Evolutionary conservation across 2,329 filamentous ascomycete genomes (phyloP).

Genomic region (Sporothrix mexicana): DNA sequence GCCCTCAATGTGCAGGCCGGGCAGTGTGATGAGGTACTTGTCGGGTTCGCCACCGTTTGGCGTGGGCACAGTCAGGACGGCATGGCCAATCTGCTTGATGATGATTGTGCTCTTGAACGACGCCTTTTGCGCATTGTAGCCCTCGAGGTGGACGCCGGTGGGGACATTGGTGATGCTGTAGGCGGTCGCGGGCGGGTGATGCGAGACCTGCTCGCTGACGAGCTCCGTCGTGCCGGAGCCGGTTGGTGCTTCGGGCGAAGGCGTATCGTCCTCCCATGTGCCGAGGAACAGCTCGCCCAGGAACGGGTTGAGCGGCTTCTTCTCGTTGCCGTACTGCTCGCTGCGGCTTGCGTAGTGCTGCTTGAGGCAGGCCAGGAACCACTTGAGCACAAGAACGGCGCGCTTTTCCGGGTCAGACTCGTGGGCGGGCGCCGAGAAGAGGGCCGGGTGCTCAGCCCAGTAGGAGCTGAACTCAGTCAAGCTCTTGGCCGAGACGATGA

Average conservation of each 20-base stretch:
- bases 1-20: constrained; percentile 90
- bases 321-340: constrained; percentile 85
- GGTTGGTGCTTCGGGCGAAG: constrained; percentile 1
- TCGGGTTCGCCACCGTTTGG: constrained; percentile 53
- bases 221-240: constrained; percentile 78
- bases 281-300: constrained; percentile 93
- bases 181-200: constrained; percentile 93
- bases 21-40: constrained; percentile 88
- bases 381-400: constrained; percentile 86
- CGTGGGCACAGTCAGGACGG: constrained; percentile 74
- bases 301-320: constrained; percentile 97
- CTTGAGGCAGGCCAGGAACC: constrained; percentile 93
- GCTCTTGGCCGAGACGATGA: constrained; percentile 79
- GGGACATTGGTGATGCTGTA: constrained; percentile 90
- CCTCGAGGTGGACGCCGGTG: constrained; percentile 78
- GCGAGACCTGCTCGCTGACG: constrained; percentile 91
- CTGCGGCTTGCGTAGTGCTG: constrained; percentile 79
- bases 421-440: constrained; percentile 81
- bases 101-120: constrained; percentile 93
- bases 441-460: constrained; percentile 77
- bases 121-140: constrained; percentile 96
- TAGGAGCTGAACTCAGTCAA: constrained; percentile 82
- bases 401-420: constrained; percentile 83
- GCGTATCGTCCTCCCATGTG: constrained; percentile 78
- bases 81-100: constrained; percentile 93